Evolutionary conservation across 257 asterid species (phyloP).

Genomic region (Paulownia fortunei): DNA sequence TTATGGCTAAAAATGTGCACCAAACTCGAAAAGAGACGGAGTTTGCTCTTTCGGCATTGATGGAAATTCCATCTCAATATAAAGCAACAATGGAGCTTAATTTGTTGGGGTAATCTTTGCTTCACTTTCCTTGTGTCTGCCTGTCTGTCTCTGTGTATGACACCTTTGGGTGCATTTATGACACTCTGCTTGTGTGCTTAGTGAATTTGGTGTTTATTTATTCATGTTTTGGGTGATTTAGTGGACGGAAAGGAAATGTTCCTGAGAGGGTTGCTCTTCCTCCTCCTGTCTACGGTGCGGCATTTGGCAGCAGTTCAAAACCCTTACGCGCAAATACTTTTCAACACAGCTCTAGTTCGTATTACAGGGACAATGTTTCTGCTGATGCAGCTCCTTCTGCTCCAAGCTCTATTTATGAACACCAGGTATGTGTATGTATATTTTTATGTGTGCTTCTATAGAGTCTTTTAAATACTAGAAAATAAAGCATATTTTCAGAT

Average conservation of each 20-base stretch:
- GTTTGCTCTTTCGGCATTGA: slow-evolving; percentile 88
- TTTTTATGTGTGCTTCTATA: not conserved
- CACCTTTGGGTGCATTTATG: not conserved
- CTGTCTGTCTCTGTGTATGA: not conserved
- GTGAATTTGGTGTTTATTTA: not conserved
- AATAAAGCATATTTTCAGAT: not conserved
- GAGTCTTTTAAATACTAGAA: not conserved
- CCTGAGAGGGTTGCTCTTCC: slow-evolving; percentile 77
- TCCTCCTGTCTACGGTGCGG: slow-evolving; percentile 64
- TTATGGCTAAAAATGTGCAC: slow-evolving; percentile 71
- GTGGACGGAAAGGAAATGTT: slow-evolving; percentile 56
- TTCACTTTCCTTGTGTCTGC: not conserved
- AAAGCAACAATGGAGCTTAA: slow-evolving; percentile 84
- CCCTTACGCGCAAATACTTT: slow-evolving; percentile 43
- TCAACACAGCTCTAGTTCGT: slow-evolving; percentile 49
- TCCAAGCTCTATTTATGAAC: slow-evolving; percentile 57
- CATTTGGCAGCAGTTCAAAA: slow-evolving; percentile 45
- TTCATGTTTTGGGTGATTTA: slow-evolving; percentile 29
- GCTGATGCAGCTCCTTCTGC: slow-evolving; percentile 56
- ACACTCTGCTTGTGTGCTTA: not conserved
- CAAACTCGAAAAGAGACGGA: slow-evolving; percentile 84
- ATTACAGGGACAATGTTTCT: slow-evolving; percentile 40
- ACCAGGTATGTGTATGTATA: slow-evolving; percentile 53
- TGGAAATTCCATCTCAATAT: slow-evolving; percentile 91
- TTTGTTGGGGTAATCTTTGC: slow-evolving; percentile 69